A percentile compares a stretch with the other conserved stretches of the same genome.
Evolutionary conservation across 2,329 filamentous ascomycete genomes (phyloP).

Genomic region (Microdochium bolleyi): DNA sequence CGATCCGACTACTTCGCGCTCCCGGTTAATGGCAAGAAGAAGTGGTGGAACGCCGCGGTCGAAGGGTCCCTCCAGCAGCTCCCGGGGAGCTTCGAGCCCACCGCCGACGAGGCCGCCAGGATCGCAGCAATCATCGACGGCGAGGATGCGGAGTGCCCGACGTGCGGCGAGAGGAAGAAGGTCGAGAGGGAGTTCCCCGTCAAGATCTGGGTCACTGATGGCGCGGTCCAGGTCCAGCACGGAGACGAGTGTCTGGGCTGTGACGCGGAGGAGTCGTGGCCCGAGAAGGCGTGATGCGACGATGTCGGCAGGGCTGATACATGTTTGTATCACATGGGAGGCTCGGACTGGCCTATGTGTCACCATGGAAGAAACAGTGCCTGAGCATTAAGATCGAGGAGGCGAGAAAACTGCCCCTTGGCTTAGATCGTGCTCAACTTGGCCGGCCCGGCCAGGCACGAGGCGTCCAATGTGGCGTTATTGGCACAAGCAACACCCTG

Average conservation of each 20-base stretch:
- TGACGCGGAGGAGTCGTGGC: too few species aligned
- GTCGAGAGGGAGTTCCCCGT: background rate
- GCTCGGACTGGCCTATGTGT: too few species aligned
- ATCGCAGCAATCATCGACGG: background rate
- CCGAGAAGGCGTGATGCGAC: too few species aligned
- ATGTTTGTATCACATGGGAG: too few species aligned
- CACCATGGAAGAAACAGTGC: too few species aligned
- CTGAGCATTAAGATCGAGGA: too few species aligned
- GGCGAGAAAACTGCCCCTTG: too few species aligned
- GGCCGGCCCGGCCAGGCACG: too few species aligned
- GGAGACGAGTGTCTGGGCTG: background rate
- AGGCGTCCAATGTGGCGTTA: too few species aligned
- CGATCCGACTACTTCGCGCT: background rate
- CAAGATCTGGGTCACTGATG: background rate
- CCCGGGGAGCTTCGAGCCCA: background rate
- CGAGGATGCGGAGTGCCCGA: background rate
- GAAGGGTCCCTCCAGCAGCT: background rate
- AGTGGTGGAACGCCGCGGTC: background rate
- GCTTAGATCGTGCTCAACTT: too few species aligned
- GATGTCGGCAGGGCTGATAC: too few species aligned
- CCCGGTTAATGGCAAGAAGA: background rate
- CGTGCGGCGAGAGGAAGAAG: background rate
- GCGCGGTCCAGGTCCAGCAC: background rate
- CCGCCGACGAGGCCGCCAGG: background rate
- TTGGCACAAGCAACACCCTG: too few species aligned